Evolutionary conservation across 2,329 filamentous ascomycete genomes (phyloP), one percentile per base, ranked within the genome.

Genomic region (Ophiocordyceps camponoti-saundersi): DNA sequence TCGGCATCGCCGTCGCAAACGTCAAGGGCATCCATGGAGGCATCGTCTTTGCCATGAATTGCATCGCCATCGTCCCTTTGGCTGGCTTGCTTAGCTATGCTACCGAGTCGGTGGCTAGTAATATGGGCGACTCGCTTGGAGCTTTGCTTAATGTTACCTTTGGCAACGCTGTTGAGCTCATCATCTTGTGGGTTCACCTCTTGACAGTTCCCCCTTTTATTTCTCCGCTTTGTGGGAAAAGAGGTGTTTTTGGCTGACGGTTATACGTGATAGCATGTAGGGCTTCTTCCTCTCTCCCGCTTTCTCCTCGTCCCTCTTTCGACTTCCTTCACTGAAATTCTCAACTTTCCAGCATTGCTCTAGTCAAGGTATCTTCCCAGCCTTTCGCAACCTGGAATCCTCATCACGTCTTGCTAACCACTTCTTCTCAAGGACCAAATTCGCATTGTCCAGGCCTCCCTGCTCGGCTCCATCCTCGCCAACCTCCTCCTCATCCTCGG

Each of bases 401-500:
- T 11, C 30, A 32, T 32, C 13, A n/a, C 34, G 15, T 39, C n/a
- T n/a, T 2, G 34, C 34, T 39, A 2, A 39, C 34, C n/a, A n/a
- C n/a, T n/a, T n/a, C n/a, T n/a, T n/a, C n/a, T n/a, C n/a, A n/a
- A 79, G 72, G 71, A 86, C 63, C 79, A 95, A 68, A 92, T 95
- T 50, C 80, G 85, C 50, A 90, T 95, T 54, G 89, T 95, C 22
- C 89, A 95, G 64, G 87, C 89, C 15, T 93, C 89, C 0, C 69
- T 95, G 45, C 72, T 95, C 29, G 89, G 89, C 41, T 94, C 87
- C 2, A 94, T 95, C 55, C 68, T 95, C 53, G 83, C 88, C 52
- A 95, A 95, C 58, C 66, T 95, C 48, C 71, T 95, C 22, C 73
- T 95, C 50, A 94, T 94, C 58, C 67, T 95, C 55, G 89, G 89